Base-by-base conservation (phyloP, 176 grass and related monocot species). In the Elaeis guineensis region DNA sequence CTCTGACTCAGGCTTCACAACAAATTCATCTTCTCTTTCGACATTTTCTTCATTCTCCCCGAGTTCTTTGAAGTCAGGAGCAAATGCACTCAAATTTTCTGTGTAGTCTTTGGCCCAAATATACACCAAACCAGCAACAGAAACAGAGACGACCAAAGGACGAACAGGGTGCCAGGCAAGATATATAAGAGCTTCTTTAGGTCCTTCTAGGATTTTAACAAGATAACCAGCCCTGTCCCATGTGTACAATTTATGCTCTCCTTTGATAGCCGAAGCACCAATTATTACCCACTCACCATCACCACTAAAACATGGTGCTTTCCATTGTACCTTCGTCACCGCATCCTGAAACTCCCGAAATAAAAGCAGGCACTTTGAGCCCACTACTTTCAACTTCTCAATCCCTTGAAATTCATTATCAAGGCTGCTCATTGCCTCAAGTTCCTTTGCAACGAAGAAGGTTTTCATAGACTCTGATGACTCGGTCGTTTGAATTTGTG, bases 81-180 rank as follows among this genome's bases (percentile, higher is more conserved):
- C 93, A 81, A 98, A 98, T 15, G 93, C 93, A 65, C 93, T 92
- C 93, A 87, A 98, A 62, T 96, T 80, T 71, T 95, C 89, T 56
- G 82, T 72, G 60, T 95, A 79, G 52, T 95, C 89, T 70, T 95
- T 95, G 49, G 89, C 89, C 89, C 89, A 95, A 70, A 95, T n/a
- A n/a, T n/a, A n/a, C n/a, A n/a, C n/a, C n/a, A n/a, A n/a, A n/a
- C n/a, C n/a, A n/a, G n/a, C n/a, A n/a, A n/a, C n/a, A n/a, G n/a
- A n/a, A n/a, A n/a, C n/a, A n/a, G n/a, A n/a, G n/a, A n/a, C n/a
- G n/a, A n/a, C n/a, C n/a, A n/a, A n/a, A n/a, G n/a, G n/a, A n/a
- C n/a, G n/a, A n/a, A n/a, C n/a, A n/a, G n/a, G n/a, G n/a, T n/a
- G n/a, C n/a, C n/a, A n/a, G n/a, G n/a, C n/a, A n/a, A n/a, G n/a